These are phyloP conservation scores for Corymbia maculata DNA, from an alignment of 345 rosid genomes.

Conservation along the genomic window DNA sequence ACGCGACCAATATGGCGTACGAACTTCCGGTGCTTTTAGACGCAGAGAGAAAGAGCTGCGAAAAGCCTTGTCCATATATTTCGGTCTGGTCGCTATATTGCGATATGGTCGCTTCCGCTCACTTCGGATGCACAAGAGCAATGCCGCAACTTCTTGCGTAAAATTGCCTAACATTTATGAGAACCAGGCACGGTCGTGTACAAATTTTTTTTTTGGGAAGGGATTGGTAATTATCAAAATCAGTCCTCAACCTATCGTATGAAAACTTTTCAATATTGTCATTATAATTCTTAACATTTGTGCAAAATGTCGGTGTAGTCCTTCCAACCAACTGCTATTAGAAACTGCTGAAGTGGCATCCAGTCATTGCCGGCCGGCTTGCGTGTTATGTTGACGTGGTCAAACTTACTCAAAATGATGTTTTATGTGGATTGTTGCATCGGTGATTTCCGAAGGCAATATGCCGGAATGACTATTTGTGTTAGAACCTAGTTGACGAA, in stretches of 20 bases:
- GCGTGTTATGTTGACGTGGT: background rate
- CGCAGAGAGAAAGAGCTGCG: background rate
- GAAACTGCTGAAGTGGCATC: background rate
- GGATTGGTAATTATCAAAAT: background rate
- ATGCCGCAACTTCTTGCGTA: background rate
- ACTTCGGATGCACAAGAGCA: background rate
- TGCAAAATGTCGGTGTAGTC: fast-evolving
- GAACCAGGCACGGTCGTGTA: background rate
- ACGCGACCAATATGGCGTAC: background rate
- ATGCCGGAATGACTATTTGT: background rate
- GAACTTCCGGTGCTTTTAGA: background rate
- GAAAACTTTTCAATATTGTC: fast-evolving
- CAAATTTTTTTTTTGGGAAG: background rate
- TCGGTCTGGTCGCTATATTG: background rate
- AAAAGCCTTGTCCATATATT: background rate
- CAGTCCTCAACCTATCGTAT: fast-evolving
- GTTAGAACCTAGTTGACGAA: fast-evolving
- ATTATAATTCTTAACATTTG: background rate
- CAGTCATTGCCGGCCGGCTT: no score
- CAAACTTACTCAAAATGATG: background rate
- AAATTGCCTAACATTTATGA: background rate
- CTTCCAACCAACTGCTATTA: fast-evolving
- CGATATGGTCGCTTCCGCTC: background rate
- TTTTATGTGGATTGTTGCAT: background rate
- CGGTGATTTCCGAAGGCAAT: background rate